Evolutionary conservation across 2,329 filamentous ascomycete genomes (phyloP), one percentile per base, ranked within the genome.

Genomic region (Albifimbria verrucaria): DNA sequence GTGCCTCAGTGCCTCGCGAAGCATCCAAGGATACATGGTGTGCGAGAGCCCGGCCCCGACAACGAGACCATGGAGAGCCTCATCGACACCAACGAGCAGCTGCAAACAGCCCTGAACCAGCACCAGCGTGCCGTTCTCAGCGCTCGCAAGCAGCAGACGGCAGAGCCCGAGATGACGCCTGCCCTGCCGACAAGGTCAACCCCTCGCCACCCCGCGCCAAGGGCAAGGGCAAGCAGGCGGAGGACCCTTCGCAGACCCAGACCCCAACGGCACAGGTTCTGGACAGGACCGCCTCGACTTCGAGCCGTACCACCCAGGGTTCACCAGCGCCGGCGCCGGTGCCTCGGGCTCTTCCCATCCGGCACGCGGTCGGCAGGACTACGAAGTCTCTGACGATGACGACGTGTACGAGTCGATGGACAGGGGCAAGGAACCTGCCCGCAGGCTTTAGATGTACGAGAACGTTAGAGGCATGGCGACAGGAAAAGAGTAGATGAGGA

Each of bases 1-100:
- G 22, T 97, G 93, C 66, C 85, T 87, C 57, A 82, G 85, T 52
- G 93, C 93, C 4, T 87, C 89, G 50, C 82, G 87, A 51, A 90
- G 88, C 65, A 85, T 97, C 61, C 92, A 97, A 65, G 79, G 79
- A 26, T 97, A 95, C 72, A 96, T 97, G 77, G 79, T 86, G 42
- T 83, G 86, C 46, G 86, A 88, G 52, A 82, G 90, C 66, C 92
- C 93, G 0, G 68, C 83, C 92, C 93, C 0, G 94, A 97, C 69
- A 93, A 96, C 64, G 88, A 96, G 60, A 97, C 93, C 1, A 91
- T 97, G 82, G 86, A 94, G 66, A 92, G 86, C 15, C 76, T 99
- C 56, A 96, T 99, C 64, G 92, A 97, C 70, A 94, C 91, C 15
- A 96, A 96, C 67, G 94, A 97, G 70, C 89, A 93, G 66, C 78